Base-by-base conservation (phyloP, 2,329 filamentous ascomycete species). In the Thyridium curvatum region DNA sequence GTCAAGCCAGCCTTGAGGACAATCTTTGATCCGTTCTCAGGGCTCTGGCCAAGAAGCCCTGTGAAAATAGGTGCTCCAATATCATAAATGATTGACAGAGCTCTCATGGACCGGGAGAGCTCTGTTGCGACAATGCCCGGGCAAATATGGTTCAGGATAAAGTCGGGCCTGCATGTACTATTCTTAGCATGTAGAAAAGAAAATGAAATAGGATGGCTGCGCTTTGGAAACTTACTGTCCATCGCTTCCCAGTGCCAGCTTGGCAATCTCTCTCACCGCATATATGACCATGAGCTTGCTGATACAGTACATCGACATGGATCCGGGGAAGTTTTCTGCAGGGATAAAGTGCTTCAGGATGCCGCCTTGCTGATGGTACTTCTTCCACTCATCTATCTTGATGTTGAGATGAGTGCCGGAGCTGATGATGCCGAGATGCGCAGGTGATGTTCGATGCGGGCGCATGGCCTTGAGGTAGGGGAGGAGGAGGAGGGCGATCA, bases 401-500 rank as follows among this genome's bases (percentile, higher is more conserved):
- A 41, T 39, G 2, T 39, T 41, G 7, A 44, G 31, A 38, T 56
- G 51, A 3, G 35, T 35, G 12, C 43, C 37, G 8, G 52, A 57
- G 28, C 50, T 46, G 31, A 51, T 46, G 3, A 52, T 40, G 35
- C 48, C 44, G n/a, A 54, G 32, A 17, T 54, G 54, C 2, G 53
- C 47, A 10, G 53, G 47, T 2, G 45, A 31, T 2, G 41, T 34
- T 26, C 54, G 47, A 37, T 48, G 41, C 9, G 34, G 41, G 30
- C 51, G 49, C 32, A 53, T 48, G 7, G 45, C 33, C 31, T 51
- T 56, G 31, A 76, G 52, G 42, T 68, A 66, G 0, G 67, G 69
- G 3, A 76, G 56, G 12, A 82, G 63, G 1, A 77, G 55, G 3
- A 78, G 44, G 2, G 64, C 71, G 3, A 82, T 59, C 1, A 79